These are phyloP conservation scores for Catunica adiposa DNA, from an alignment of 2,329 filamentous ascomycete species.

Conservation along the genomic window DNA sequence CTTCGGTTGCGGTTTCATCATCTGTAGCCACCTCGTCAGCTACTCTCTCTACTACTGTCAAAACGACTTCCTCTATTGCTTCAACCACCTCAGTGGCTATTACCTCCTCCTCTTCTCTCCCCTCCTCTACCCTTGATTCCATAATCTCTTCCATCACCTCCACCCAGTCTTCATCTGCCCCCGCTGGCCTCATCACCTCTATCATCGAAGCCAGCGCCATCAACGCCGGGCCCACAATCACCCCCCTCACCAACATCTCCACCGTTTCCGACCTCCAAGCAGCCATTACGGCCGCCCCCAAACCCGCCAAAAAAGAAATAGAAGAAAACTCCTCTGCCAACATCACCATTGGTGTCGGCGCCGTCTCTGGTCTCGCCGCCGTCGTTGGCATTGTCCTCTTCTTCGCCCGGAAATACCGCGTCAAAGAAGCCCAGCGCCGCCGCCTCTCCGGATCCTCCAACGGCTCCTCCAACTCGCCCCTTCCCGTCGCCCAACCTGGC, in stretches of 20 bases:
- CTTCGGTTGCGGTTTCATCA: too few species aligned
- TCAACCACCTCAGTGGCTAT: neutral
- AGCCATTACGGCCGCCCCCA: constrained; percentile 1
- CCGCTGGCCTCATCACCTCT: neutral
- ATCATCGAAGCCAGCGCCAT: constrained; percentile 5
- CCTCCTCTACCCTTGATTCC: neutral
- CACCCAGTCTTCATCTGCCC: neutral
- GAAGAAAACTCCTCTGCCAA: constrained; percentile 5
- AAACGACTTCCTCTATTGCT: neutral
- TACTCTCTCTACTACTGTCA: neutral
- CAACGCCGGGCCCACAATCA: neutral
- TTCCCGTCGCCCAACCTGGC: constrained; percentile 9
- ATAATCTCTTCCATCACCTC: neutral
- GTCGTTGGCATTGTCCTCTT: constrained; percentile 12
- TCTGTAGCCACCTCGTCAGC: neutral
- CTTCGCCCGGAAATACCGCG: constrained; percentile 8
- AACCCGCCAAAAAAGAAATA: neutral
- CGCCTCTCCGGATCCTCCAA: constrained; percentile 3
- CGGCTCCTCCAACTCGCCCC: neutral
- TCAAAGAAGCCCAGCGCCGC: neutral
- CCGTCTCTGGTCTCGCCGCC: constrained; percentile 11
- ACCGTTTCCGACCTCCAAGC: constrained; percentile 10
- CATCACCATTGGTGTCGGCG: constrained; percentile 10
- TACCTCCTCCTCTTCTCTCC: neutral
- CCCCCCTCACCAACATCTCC: constrained; percentile 5